Evolutionary conservation across 2,329 filamentous ascomycete species (phyloP).

Genomic region (Leptodontidium sp.): DNA sequence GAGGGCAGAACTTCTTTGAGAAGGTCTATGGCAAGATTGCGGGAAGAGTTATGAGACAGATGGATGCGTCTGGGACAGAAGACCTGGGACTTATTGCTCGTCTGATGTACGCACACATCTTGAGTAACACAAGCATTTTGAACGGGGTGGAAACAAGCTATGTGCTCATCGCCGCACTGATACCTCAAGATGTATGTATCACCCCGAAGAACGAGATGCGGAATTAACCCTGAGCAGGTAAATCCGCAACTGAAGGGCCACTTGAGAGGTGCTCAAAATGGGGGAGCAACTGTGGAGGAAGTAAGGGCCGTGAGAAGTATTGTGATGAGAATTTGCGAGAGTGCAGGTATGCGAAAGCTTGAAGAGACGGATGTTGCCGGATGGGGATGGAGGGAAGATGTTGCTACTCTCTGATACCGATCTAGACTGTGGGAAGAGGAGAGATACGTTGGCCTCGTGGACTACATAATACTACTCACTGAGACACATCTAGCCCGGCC

Average conservation of each 20-base stretch:
- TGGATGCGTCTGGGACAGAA: conserved; percentile 58
- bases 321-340: conserved; percentile 56
- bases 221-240: conserved; percentile 48
- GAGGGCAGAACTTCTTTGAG: conserved; percentile 58
- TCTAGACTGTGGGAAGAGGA: background rate
- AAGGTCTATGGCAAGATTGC: conserved; percentile 59
- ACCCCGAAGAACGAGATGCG: background rate
- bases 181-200: conserved; percentile 58
- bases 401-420: conserved; percentile 49
- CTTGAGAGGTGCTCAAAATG: conserved; percentile 58
- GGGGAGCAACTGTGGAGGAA: conserved; percentile 57
- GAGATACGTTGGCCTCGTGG: background rate
- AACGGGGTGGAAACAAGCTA: conserved; percentile 57
- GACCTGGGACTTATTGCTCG: conserved; percentile 58
- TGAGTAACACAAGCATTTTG: conserved; percentile 58
- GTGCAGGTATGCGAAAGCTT: conserved; percentile 55
- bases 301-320: conserved; percentile 57
- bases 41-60: conserved; percentile 55
- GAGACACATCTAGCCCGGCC: background rate
- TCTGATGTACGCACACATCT: conserved; percentile 58
- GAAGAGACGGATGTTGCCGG: conserved; percentile 44
- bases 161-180: conserved; percentile 58
- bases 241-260: conserved; percentile 63
- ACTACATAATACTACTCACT: background rate
- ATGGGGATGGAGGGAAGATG: conserved; percentile 57